Evolutionary conservation across 257 asterid genomes (phyloP).

Genomic region (Fraxinus pennsylvanica): DNA sequence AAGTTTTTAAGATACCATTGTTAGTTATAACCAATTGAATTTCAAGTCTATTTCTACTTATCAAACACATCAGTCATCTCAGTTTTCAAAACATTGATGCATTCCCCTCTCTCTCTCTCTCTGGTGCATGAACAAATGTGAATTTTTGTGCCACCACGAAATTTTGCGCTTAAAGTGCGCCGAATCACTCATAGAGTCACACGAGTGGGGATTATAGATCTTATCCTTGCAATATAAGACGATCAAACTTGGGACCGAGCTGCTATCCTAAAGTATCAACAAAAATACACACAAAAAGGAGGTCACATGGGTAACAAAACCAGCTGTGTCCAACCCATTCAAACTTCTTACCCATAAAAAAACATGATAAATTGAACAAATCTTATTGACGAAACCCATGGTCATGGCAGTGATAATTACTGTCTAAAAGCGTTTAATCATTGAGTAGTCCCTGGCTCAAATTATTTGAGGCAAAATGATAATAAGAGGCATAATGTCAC

Average conservation of each 20-base stretch:
- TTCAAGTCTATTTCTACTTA: no score
- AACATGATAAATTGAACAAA: background rate
- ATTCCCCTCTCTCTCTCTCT: no score
- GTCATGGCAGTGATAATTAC: background rate
- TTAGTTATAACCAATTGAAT: no score
- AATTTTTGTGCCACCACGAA: no score
- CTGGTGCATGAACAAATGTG: no score
- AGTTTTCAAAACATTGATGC: no score
- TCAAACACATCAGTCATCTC: no score
- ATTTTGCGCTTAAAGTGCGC: no score
- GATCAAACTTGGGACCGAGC: constrained; percentile 29
- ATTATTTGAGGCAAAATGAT: background rate
- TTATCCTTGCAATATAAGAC: background rate
- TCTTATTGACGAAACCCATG: background rate
- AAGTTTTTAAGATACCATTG: background rate
- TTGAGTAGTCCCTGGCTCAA: background rate
- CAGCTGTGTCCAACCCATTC: constrained; percentile 37
- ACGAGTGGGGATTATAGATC: constrained; percentile 9
- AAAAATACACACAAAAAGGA: constrained; percentile 26
- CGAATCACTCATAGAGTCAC: background rate
- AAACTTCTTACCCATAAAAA: background rate
- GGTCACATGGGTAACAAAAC: constrained; percentile 39
- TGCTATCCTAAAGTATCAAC: constrained; percentile 34
- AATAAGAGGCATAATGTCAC: background rate
- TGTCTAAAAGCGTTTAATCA: background rate